Base-by-base conservation (phyloP, 495 filamentous ascomycete genomes). In the Neurospora intermedia region DNA sequence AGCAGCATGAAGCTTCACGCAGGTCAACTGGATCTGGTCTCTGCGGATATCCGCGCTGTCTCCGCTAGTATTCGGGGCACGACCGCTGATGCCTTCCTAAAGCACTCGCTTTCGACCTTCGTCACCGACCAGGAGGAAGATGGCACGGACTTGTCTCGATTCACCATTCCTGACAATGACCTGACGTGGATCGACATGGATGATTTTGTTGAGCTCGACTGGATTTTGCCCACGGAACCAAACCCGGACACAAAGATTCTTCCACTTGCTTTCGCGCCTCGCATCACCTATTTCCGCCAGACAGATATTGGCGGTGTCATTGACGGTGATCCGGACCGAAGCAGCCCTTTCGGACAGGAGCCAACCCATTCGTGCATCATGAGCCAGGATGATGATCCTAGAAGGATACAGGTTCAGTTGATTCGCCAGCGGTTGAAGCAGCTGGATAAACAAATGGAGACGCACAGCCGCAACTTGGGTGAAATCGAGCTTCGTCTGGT, bases 141-240 rank as follows among this genome's bases (percentile, higher is more conserved):
- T 39, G 75, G 77, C 43, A 80, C 81, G 8, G 94, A 98, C 81
- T 85, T 97, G 62, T 97, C 94, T 20, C 89, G 91, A 40, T 98
- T 98, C 79, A 94, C 89, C 1, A 97, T 99, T 72, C 94, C 94
- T 0, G 96, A 99, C 78, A 93, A 94, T 45, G 96, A 99, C 80
- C 88, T 93, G 76, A 91, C 89, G 71, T 99, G 96, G 96, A 91
- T 98, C 77, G 96, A 99, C 79, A 98, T 98, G 94, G 96, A 99
- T 81, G 96, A 99, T 79, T 98, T 98, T 83, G 93, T 98, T 38
- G 96, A 99, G 80, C 85, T 98, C 11, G 96, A 97, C 79, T 98
- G 95, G 94, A 92, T 97, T 73, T 83, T 98, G 20, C 95, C 96
- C 1, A 92, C 92, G 38, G 92, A 96, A 76, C 91, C 92, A 38